A percentile compares a stretch with the other conserved stretches of the same genome.
Conservation (phyloP, 495 filamentous ascomycete species). For the Penicillium robsamsonii region DNA sequence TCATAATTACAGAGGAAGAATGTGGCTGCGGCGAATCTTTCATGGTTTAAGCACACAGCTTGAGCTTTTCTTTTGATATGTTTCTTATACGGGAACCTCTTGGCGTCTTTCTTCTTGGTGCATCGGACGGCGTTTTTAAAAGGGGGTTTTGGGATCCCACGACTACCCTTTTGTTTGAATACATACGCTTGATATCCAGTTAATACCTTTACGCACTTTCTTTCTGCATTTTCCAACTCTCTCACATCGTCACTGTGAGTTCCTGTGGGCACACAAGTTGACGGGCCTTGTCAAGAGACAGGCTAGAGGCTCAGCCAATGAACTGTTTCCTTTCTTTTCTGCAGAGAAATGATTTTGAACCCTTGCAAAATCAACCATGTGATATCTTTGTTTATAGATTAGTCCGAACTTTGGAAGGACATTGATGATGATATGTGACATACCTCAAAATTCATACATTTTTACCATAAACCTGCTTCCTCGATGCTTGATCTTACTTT, state of each 20-base stretch:
- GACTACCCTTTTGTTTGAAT: constrained; percentile 23
- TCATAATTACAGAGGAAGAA: constrained; percentile 69
- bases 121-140: constrained; percentile 45
- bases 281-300: constrained; percentile 13
- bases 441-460: neutral
- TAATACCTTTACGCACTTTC: constrained; percentile 19
- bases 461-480: neutral
- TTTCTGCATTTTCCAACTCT: constrained; percentile 6
- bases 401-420: constrained; percentile 8
- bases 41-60: constrained; percentile 78
- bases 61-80: constrained; percentile 25
- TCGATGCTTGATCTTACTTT: neutral
- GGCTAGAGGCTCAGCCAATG: constrained; percentile 3
- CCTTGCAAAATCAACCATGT: neutral
- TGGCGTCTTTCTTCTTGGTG: constrained; percentile 31
- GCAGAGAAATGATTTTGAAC: neutral
- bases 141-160: constrained; percentile 16
- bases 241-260: neutral
- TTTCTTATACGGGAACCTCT: constrained; percentile 19
- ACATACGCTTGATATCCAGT: constrained; percentile 42
- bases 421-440: constrained; percentile 9
- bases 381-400: constrained; percentile 16
- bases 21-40: constrained; percentile 98
- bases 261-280: neutral
- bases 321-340: neutral